Base-by-base conservation (phyloP, 2,329 filamentous ascomycete genomes). In the Pseudocercospora eumusae region DNA sequence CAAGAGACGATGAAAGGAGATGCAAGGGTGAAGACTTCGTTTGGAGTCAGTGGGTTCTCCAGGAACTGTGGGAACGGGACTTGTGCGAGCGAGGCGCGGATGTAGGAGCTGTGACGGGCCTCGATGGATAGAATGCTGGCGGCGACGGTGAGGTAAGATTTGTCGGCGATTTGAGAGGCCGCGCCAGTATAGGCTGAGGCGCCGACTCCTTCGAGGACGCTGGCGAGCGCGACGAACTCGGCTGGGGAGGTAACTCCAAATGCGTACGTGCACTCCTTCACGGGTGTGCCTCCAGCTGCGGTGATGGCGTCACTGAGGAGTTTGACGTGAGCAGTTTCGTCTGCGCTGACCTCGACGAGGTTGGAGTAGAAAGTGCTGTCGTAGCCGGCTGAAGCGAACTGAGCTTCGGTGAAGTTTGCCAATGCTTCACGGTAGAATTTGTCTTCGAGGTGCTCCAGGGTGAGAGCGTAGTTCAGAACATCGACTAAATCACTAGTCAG, bases 1-100 rank as follows among this genome's bases (percentile, higher is more conserved):
- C 86, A 89, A 1, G 76, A 74, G 4, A 74, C 78, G 73, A 89
- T 87, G 75, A 89, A 89, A 59, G 79, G 78, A 0, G 84, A 80
- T 0, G 87, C 87, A 20, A 90, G 81, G 2, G 86, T 86, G 79
- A 82, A 88, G 53, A 89, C 85, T 68, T 82, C 76, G 73, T 87
- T 82, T 70, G 83, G 79, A 66, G 76, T 75, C 40, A 89, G 79
- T 0, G 86, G 84, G 23, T 82, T 79, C 65, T 88, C 87, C 65
- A 87, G 87, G 7, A 86, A 75, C 66, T 84, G 80, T 0, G 86
- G 77, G 69, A 85, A 86, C 3, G 86, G 84, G 15, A 47, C 44
- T 47, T 47, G 44, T 47, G 44, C 44, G 21, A 47, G 44, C 44
- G 44, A 47, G 5, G 55, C 47, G 55, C 56, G 56, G 25, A 62